These are phyloP conservation scores for Areca catechu DNA, from an alignment of 176 grass and related monocot genomes.

Conservation along the genomic window DNA sequence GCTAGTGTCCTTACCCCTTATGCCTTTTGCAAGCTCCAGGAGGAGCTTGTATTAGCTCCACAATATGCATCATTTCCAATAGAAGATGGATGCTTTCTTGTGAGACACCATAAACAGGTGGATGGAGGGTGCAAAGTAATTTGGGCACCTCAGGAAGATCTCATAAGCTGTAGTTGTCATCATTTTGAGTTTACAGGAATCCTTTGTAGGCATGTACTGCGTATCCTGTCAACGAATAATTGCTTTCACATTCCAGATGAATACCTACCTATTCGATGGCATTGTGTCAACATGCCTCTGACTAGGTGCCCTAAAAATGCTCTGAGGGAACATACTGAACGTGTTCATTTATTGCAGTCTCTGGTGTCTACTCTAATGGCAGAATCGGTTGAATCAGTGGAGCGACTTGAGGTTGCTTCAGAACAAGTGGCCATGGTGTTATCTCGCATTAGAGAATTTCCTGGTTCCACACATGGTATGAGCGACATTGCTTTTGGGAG, in stretches of 20 bases:
- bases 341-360: too few relatives aligned
- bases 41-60: conserved; percentile 1
- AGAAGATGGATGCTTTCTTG: background rate
- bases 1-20: background rate
- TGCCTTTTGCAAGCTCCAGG: background rate
- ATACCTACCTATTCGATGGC: background rate
- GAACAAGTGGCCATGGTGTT: too few relatives aligned
- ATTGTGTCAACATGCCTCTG: too few relatives aligned
- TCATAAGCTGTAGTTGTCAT: background rate
- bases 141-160: background rate
- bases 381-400: too few relatives aligned
- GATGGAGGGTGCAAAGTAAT: conserved; percentile 1
- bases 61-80: conserved; percentile 5
- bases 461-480: too few relatives aligned
- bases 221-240: background rate
- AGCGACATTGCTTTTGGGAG: too few relatives aligned
- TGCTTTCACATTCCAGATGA: conserved; percentile 1
- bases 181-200: conserved; percentile 1
- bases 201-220: conserved; percentile 4
- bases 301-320: too few relatives aligned
- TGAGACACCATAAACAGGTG: background rate
- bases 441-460: too few relatives aligned
- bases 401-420: too few relatives aligned
- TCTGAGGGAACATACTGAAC: too few relatives aligned
- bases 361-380: too few relatives aligned